phyloP scores from a whole-genome alignment of 306 rosid genomes.

The Argentina anserina region DNA sequence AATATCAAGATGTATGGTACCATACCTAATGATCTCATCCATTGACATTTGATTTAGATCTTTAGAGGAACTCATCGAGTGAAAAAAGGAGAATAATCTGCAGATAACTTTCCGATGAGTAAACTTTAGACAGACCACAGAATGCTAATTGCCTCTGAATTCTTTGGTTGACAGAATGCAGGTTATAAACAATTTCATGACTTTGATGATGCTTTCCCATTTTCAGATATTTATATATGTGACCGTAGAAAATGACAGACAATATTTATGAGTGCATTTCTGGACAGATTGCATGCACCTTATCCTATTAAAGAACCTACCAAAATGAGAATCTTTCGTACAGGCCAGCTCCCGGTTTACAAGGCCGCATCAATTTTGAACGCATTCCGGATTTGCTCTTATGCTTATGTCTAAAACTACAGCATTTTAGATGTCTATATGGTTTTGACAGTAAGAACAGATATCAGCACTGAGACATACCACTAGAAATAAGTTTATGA shows the following conservation, averaged over 20 bases:
- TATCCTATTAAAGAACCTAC: neutral
- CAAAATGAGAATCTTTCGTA: neutral
- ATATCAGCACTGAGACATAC: neutral
- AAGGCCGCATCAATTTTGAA: neutral
- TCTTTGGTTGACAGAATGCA: neutral
- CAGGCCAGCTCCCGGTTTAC: neutral
- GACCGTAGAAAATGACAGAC: neutral
- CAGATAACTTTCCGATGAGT: neutral
- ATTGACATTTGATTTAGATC: neutral
- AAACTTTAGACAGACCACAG: neutral
- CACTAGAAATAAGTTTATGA: neutral
- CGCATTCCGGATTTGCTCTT: neutral
- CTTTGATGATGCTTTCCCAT: neutral
- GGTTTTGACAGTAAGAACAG: neutral
- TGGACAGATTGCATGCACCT: neutral
- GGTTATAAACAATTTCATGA: neutral
- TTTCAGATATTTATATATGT: neutral
- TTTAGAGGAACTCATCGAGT: neutral
- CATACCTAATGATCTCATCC: neutral
- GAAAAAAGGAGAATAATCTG: neutral
- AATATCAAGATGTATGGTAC: neutral
- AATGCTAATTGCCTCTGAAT: conserved; percentile 4
- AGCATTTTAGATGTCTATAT: neutral
- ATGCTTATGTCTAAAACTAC: neutral
- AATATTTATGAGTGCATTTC: neutral